phyloP scores from a whole-genome alignment of 306 rosid genomes.

The Cyclanthera cordifolia region DNA sequence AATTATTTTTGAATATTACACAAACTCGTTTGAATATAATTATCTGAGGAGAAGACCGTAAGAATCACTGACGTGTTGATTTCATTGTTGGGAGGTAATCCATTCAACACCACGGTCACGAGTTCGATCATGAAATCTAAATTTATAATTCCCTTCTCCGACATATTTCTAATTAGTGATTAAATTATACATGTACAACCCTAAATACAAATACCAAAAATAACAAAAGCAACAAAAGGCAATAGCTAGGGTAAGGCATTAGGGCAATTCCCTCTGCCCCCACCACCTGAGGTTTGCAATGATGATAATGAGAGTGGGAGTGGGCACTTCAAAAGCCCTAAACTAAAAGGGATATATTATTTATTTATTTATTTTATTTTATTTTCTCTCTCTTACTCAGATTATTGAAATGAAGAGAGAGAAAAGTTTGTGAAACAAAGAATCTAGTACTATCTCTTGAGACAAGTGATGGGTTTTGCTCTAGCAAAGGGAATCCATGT shows the following conservation, averaged over 20 bases:
- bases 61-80: too few species aligned
- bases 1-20: too few species aligned
- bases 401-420: constrained; percentile 20
- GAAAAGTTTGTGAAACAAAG: constrained; percentile 43
- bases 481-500: constrained; percentile 67
- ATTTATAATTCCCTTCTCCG: too few species aligned
- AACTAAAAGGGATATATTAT: constrained; percentile 8
- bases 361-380: too few species aligned
- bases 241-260: constrained; percentile 35
- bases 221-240: background rate
- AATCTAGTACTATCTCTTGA: constrained; percentile 69
- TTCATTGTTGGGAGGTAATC: too few species aligned
- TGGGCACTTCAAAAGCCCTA: constrained; percentile 27
- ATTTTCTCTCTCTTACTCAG: background rate
- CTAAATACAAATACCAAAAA: too few species aligned
- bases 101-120: too few species aligned
- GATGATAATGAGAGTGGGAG: constrained; percentile 48
- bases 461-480: constrained; percentile 57
- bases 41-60: too few species aligned
- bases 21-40: too few species aligned
- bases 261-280: constrained; percentile 21
- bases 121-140: too few species aligned
- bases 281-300: constrained; percentile 41
- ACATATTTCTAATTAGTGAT: too few species aligned
- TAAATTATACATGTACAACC: too few species aligned